Evolutionary conservation across 768 basidiomycete genomes (phyloP), one percentile per base, ranked within the genome.

Genomic region (Psilocybe subaeruginosa): DNA sequence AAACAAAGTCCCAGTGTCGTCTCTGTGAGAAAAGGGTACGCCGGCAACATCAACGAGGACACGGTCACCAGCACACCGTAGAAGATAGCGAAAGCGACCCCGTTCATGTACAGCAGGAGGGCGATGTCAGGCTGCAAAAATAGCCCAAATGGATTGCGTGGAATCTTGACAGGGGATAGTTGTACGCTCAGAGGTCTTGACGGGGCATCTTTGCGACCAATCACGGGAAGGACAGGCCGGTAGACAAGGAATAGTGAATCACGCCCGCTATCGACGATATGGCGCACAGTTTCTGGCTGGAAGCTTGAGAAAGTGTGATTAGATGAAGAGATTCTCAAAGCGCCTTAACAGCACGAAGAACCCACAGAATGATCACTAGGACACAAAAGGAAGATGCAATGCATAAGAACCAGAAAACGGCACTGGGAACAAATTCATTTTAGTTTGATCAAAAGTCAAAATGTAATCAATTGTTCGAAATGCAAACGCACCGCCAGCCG

Each of bases 1-100:
- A 88, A 95, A 72, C 91, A 93, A 2, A 95, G 74, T 4, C 93
- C 93, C 27, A 92, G 80, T 17, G 84, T 80, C 3, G 86, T 85
- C 62, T 91, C 83, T 56, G 73, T 81, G 16, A 92, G 76, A 61
- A 74, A 80, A 0, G 86, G 81, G 65, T 95, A 93, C 1, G 80
- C 75, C 2, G 74, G 64, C 54, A 80, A 74, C 69, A 92, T 87
- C 0, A 88, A 76, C 0, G 87, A 83, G 1, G 90, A 86, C n/a
- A 89, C 78, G 2, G 84, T 84, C 0, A 90, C 83, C 1, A 78
- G 81, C 33, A 89, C 82, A 43, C 80, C 81, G 64, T 89, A 89
- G 66, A 85, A 86, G 2, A 86, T 81, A 5, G 85, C 74, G 65
- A 81, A 85, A 11, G 80, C 62, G 8, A 85, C 70, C 4, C 80